phyloP scores from a whole-genome alignment of 768 basidiomycete species.

The Boletus sp. region DNA sequence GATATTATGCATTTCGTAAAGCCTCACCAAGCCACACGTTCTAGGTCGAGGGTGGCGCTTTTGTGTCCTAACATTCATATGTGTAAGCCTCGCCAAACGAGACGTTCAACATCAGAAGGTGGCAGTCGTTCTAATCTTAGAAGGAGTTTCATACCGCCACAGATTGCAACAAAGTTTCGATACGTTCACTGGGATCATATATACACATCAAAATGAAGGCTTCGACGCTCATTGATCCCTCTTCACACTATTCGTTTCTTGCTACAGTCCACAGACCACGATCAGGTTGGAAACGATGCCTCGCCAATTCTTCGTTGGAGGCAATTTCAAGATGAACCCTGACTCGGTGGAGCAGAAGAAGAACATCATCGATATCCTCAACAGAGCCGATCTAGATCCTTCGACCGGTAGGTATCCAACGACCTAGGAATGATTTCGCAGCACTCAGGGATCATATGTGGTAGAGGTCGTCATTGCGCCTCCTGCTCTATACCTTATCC shows the following conservation, averaged over 20 bases:
- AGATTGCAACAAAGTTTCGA: too few relatives aligned
- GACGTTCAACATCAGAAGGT: too few relatives aligned
- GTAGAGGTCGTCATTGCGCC: constrained; percentile 93
- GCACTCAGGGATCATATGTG: constrained; percentile 9
- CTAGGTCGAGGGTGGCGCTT: too few relatives aligned
- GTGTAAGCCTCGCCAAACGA: too few relatives aligned
- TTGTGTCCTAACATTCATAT: too few relatives aligned
- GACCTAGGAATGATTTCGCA: background rate
- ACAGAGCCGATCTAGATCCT: constrained; percentile 76
- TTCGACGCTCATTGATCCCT: background rate
- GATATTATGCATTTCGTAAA: too few relatives aligned
- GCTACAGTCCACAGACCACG: background rate
- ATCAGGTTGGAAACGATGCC: constrained; percentile 43
- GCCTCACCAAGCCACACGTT: too few relatives aligned
- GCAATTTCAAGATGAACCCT: constrained; percentile 99
- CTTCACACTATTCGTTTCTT: background rate
- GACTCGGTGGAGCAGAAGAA: constrained; percentile 60
- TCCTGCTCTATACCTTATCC: constrained; percentile 83
- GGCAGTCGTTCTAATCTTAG: too few relatives aligned
- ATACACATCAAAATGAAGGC: too few relatives aligned
- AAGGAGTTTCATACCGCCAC: too few relatives aligned
- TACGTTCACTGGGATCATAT: too few relatives aligned
- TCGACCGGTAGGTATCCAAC: constrained; percentile 56
- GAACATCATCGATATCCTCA: constrained; percentile 66
- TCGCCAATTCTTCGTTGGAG: constrained; percentile 91